These are phyloP conservation scores for Emydomyces testavorans DNA, from an alignment of 2,329 filamentous ascomycete genomes.

Conservation along the genomic window DNA sequence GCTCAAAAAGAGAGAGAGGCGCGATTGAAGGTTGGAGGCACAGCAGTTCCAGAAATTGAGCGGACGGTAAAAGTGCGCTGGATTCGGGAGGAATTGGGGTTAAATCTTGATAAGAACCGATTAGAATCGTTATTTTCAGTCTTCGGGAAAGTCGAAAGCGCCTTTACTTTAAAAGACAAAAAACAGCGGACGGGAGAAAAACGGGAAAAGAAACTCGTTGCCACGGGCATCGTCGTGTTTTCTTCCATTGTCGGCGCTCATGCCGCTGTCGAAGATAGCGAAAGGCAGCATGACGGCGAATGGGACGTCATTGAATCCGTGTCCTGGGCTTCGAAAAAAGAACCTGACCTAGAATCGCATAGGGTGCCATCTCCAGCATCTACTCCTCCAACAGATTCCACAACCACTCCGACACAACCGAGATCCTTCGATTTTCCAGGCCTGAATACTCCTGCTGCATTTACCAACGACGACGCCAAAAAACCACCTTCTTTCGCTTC, in stretches of 20 bases:
- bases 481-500: constrained; percentile 35
- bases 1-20: constrained; percentile 27
- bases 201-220: constrained; percentile 42
- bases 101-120: constrained; percentile 39
- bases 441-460: constrained; percentile 20
- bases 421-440: constrained; percentile 28
- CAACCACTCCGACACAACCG: constrained; percentile 15
- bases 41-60: constrained; percentile 43
- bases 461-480: constrained; percentile 18
- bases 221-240: constrained; percentile 46
- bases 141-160: constrained; percentile 48
- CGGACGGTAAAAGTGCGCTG: constrained; percentile 49
- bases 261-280: constrained; percentile 43
- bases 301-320: constrained; percentile 44
- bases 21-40: constrained; percentile 29
- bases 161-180: constrained; percentile 46
- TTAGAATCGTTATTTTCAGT: constrained; percentile 39
- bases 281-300: constrained; percentile 32
- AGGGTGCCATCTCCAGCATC: constrained; percentile 16
- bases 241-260: constrained; percentile 47
- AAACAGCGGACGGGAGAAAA: constrained; percentile 40
- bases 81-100: constrained; percentile 37
- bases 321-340: constrained; percentile 42
- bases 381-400: neutral
- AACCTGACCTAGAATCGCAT: constrained; percentile 37